Percentiles rank a stretch among this genome's conserved stretches.
phyloP scores from a whole-genome alignment of 305 asterid genomes.

The Solanum hybrid region DNA sequence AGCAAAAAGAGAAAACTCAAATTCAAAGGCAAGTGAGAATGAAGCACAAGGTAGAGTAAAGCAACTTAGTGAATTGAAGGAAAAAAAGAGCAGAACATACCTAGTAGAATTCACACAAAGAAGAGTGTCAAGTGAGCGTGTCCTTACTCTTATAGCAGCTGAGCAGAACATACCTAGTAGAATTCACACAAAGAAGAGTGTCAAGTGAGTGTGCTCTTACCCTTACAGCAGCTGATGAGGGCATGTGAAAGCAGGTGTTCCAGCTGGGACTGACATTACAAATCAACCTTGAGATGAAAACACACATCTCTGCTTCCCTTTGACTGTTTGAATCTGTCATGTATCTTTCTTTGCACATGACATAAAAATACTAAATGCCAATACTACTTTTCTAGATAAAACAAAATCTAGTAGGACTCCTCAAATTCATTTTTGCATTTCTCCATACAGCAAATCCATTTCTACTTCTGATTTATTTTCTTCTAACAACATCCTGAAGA shows the following conservation, averaged over 20 bases:
- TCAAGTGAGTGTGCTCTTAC: background rate
- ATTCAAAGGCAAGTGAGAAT: background rate
- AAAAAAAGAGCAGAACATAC: background rate
- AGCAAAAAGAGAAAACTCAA: background rate
- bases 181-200: background rate
- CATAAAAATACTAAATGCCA: background rate
- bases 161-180: background rate
- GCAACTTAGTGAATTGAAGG: background rate
- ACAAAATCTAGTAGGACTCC: background rate
- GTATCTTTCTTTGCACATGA: background rate
- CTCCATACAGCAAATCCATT: background rate
- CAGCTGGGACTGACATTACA: background rate
- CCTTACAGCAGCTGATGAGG: background rate
- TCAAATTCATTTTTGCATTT: background rate
- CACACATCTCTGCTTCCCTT: background rate
- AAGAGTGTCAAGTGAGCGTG: background rate
- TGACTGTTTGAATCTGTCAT: background rate
- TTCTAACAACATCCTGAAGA: background rate
- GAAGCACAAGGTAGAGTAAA: background rate
- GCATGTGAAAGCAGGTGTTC: background rate
- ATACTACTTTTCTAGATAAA: background rate
- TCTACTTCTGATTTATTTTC: background rate
- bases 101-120: background rate
- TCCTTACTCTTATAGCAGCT: background rate
- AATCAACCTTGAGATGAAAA: background rate